These are phyloP conservation scores for Ilyonectria destructans DNA, from an alignment of 2,329 filamentous ascomycete species.

Conservation along the genomic window DNA sequence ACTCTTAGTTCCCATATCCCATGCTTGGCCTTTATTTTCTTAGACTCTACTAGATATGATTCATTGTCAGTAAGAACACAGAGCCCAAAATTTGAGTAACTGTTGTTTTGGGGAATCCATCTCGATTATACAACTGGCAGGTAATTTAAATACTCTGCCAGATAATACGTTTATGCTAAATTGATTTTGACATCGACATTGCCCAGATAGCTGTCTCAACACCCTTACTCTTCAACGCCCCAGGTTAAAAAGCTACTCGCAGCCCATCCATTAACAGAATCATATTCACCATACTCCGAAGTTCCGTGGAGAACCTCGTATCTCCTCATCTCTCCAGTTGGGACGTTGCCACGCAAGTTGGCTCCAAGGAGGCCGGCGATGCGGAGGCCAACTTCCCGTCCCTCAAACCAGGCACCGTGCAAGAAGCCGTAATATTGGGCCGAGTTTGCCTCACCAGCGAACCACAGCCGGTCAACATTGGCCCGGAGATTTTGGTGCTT, in stretches of 20 bases:
- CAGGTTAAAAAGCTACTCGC: slow-evolving; percentile 6
- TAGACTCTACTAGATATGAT: too few relatives aligned
- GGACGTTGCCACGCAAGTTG: slow-evolving; percentile 37
- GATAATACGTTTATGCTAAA: too few relatives aligned
- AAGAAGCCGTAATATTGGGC: slow-evolving; percentile 77
- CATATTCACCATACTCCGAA: slow-evolving; percentile 36
- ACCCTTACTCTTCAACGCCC: neutral
- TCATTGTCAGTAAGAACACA: too few relatives aligned
- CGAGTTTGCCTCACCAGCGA: slow-evolving; percentile 77
- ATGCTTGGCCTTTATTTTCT: too few relatives aligned
- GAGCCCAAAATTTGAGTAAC: too few relatives aligned
- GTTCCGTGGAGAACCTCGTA: slow-evolving; percentile 55
- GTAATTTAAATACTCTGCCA: too few relatives aligned
- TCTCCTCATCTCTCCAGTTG: slow-evolving; percentile 43
- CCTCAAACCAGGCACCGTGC: slow-evolving; percentile 75
- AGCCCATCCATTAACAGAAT: slow-evolving; percentile 25
- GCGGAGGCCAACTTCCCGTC: slow-evolving; percentile 63
- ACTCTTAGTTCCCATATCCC: too few relatives aligned
- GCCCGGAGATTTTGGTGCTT: slow-evolving; percentile 79
- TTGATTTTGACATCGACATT: too few relatives aligned
- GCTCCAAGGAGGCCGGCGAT: slow-evolving; percentile 54
- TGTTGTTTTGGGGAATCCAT: too few relatives aligned
- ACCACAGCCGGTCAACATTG: slow-evolving; percentile 74
- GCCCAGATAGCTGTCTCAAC: too few relatives aligned
- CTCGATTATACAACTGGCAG: too few relatives aligned